phyloP scores from a whole-genome alignment of 495 filamentous ascomycete species.

The Tuber aestivum region DNA sequence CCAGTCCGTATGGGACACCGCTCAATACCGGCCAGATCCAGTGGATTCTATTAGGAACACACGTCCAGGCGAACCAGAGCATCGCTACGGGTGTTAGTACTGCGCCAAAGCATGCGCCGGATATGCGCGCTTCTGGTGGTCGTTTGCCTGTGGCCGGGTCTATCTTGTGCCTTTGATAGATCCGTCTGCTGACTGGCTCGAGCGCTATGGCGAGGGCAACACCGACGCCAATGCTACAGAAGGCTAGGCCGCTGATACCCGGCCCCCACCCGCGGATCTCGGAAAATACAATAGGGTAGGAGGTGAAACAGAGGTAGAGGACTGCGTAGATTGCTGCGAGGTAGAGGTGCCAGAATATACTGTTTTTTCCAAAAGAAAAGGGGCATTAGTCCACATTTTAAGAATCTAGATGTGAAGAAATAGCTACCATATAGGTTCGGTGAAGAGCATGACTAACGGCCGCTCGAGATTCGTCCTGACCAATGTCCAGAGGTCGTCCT shows the following conservation, averaged over 20 bases:
- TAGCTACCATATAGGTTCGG: constrained; percentile 71
- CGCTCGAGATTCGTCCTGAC: constrained; percentile 67
- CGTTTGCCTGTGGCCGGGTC: constrained; percentile 64
- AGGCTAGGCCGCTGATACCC: constrained; percentile 67
- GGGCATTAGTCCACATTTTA: constrained; percentile 4
- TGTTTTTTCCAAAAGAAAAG: constrained; percentile 24
- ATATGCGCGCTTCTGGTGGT: constrained; percentile 68
- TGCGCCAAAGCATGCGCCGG: constrained; percentile 63
- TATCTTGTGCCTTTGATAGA: constrained; percentile 63
- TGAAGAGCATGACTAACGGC: constrained; percentile 70
- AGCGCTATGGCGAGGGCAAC: constrained; percentile 58
- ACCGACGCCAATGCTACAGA: constrained; percentile 74
- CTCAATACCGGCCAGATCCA: constrained; percentile 69
- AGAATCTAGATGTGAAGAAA: not conserved
- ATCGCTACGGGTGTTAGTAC: constrained; percentile 65
- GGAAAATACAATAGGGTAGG: constrained; percentile 74
- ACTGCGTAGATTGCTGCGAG: constrained; percentile 62
- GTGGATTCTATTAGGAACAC: constrained; percentile 62
- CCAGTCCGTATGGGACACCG: constrained; percentile 71
- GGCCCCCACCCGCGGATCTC: constrained; percentile 66
- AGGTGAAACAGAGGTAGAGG: constrained; percentile 81
- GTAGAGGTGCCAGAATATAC: constrained; percentile 72
- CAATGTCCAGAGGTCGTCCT: constrained; percentile 46
- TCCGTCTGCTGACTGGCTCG: constrained; percentile 64
- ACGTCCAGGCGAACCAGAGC: constrained; percentile 77